Conservation (phyloP, 371 early-diverging fungal genomes). For the Mucor indicus region DNA sequence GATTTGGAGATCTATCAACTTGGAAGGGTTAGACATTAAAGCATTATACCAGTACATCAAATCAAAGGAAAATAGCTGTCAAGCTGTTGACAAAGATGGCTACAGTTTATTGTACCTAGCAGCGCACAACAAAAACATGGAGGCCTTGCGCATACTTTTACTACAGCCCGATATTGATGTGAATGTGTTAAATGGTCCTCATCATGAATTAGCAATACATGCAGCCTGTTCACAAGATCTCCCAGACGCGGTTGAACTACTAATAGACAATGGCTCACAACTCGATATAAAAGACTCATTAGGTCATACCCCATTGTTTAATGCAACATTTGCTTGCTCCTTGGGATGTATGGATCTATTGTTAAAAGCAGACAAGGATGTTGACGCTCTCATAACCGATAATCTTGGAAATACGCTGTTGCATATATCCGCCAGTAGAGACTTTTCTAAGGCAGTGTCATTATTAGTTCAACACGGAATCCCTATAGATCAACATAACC, state of each 20-base stretch:
- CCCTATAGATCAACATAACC: constrained; percentile 24
- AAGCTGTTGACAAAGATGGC: constrained; percentile 19
- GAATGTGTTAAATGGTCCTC: constrained; percentile 38
- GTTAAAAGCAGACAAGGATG: constrained; percentile 34
- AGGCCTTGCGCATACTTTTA: constrained; percentile 40
- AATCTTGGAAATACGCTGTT: constrained; percentile 63
- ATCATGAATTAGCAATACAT: constrained; percentile 42
- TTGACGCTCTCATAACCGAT: too few relatives aligned
- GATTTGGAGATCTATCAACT: constrained; percentile 34
- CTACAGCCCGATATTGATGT: constrained; percentile 35
- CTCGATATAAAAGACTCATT: constrained; percentile 58
- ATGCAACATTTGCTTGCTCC: constrained; percentile 31
- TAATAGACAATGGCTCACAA: constrained; percentile 42
- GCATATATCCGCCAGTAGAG: constrained; percentile 40
- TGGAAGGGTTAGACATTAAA: constrained; percentile 36
- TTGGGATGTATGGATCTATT: constrained; percentile 29
- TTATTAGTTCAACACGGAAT: constrained; percentile 21
- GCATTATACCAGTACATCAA: constrained; percentile 40
- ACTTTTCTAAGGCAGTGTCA: constrained; percentile 26
- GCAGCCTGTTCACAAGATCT: constrained; percentile 33
- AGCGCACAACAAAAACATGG: constrained; percentile 36
- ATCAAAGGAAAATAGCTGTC: constrained; percentile 17
- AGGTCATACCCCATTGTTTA: constrained; percentile 64
- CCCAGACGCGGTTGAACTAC: constrained; percentile 38
- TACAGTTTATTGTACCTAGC: constrained; percentile 46